Base-by-base conservation (phyloP, 179 eudicot species). In the Kewa caespitosa region DNA sequence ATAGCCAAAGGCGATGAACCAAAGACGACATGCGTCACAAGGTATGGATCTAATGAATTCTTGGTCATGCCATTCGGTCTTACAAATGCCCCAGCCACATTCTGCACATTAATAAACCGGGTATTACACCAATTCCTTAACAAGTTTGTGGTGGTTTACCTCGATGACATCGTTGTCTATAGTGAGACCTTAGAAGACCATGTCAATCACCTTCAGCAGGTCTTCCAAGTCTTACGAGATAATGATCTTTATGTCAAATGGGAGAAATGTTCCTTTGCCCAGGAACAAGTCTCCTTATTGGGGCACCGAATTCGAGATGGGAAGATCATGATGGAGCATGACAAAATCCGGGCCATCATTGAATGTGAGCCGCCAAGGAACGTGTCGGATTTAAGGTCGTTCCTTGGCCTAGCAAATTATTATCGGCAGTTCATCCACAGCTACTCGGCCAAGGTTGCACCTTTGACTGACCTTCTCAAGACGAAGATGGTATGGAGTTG, bases 41-140 rank as follows among this genome's bases (percentile, higher is more conserved):
- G 63, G 2, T 42, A 61, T 33, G 59, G 60, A 13, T 41, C 60
- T 1, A 61, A 11, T 6, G 76, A 41, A 13, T 62, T 43, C 17
- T 14, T 74, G 32, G 69, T 60, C 13, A 74, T 74, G 77, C 46
- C 62, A 8, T 74, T 74, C 12, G 60, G 69, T 1, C 39, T 74
- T 38, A 74, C 76, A 0, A 74, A 74, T 30, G 62, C 62, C 3
- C 70, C 52, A 9, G 39, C 78, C 0, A 66, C 72, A 5, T 48
- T 65, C 37, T 65, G 64, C 38, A 74, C 63, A 0, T 36, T 62
- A 0, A 74, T 64, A 43, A 64, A 74, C 4, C 31, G 36, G 33
- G 60, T 74, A 12, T 60, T 64, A 23, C 34, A 34, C 18, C 60
- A 25, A 7, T 64, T 31, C 48, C 27, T 74, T 27, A 61, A 63